Conservation (phyloP, 2,329 filamentous ascomycete genomes). For the Colletotrichum falcatum region DNA sequence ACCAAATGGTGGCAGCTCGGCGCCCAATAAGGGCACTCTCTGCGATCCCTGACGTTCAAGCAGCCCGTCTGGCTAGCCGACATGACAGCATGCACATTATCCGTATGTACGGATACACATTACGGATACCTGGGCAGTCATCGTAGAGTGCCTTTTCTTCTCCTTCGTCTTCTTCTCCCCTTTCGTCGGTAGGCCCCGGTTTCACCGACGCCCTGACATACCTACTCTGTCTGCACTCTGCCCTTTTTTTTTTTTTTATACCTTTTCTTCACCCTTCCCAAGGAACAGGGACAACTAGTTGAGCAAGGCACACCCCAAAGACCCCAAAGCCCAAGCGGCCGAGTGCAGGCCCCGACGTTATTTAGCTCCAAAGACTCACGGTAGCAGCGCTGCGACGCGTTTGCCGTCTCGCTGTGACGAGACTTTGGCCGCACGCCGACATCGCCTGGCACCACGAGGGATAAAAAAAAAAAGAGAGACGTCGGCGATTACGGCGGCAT, state of each 20-base stretch:
- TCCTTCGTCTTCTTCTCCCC: not conserved
- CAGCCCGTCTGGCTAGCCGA: conserved; percentile 25
- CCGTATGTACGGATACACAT: too few relatives aligned
- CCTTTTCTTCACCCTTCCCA: conserved; percentile 24
- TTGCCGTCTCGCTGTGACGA: not conserved
- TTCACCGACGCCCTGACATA: conserved; percentile 38
- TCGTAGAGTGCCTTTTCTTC: conserved; percentile 30
- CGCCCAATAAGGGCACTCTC: not conserved
- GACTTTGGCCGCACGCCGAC: not conserved
- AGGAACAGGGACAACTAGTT: conserved; percentile 9
- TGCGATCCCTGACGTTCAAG: conserved; percentile 27
- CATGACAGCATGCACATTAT: conserved; percentile 30
- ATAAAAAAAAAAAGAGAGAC: too few relatives aligned
- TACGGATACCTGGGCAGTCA: too few relatives aligned
- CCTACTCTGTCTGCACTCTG: not conserved
- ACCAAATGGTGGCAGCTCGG: conserved; percentile 10
- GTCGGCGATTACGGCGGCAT: conserved; percentile 2
- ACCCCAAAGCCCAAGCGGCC: conserved; percentile 27
- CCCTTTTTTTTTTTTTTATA: too few relatives aligned
- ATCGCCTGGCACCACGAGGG: not conserved
- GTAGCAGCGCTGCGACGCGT: conserved; percentile 1
- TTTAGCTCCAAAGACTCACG: conserved; percentile 21
- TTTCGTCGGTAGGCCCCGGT: conserved; percentile 42
- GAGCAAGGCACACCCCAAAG: conserved; percentile 14
- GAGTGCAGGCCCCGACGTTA: conserved; percentile 24